Base-by-base conservation (phyloP, 2,329 filamentous ascomycete genomes). In the Clonostachys solani region DNA sequence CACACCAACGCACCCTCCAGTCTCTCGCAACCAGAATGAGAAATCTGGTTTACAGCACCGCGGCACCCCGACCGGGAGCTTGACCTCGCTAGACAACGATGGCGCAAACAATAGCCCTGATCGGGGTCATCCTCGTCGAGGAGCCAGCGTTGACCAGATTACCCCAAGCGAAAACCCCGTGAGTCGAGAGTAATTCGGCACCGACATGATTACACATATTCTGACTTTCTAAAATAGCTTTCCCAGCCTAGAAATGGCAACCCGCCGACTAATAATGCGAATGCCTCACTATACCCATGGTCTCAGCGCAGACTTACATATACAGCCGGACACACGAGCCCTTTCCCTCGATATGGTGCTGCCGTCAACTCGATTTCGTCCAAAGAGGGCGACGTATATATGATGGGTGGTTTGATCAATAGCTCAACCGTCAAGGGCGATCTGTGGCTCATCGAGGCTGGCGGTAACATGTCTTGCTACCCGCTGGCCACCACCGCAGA, bases 361-460 rank as follows among this genome's bases (percentile, higher is more conserved):
- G 94, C 95, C 7, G 92, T 96, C 64, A 99, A 99, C 65, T 81
- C 91, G 1, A 78, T 87, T 15, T 88, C 92, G 19, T 96, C 92
- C 37, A 97, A 97, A 69, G 94, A 99, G 67, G 95, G 95, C 50
- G 90, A 95, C 58, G 88, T 99, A 48, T 99, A 97, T 61, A 79
- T 99, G 61, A 97, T 99, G 92, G 94, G 94, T 52, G 94, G 94
- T 44, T 71, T 99, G 51, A 92, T 99, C 59, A 92, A 95, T 61
- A 92, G 92, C 55, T 89, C 91, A 36, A 96, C 90, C 3, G 94
- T 97, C 41, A 96, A 96, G 64, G 94, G 94, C 43, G 94, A 99
- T 69, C 69, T 99, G 42, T 99, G 95, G 95, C 87, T 97, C 84
- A 87, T 97, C 42, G 94, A 99, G 66, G 89, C 91, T 51, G 91